phyloP scores from a whole-genome alignment of 2,329 filamentous ascomycete species.

The Ascochyta pisi region DNA sequence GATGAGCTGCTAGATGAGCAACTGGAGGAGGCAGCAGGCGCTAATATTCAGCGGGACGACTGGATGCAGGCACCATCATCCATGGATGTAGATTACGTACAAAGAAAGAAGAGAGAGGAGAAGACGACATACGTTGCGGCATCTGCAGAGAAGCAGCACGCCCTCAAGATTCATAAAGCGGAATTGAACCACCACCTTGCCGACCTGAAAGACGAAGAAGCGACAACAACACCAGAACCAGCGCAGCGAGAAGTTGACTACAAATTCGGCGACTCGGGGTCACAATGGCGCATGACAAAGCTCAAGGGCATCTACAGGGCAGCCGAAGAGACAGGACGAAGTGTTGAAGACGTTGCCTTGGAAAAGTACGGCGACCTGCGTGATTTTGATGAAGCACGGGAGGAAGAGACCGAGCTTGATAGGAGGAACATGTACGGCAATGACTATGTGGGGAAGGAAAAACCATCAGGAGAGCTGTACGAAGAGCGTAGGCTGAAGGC shows the following conservation, averaged over 20 bases:
- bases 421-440: slow-evolving; percentile 81
- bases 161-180: slow-evolving; percentile 75
- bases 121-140: slow-evolving; percentile 53
- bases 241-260: slow-evolving; percentile 74
- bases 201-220: slow-evolving; percentile 56
- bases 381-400: slow-evolving; percentile 89
- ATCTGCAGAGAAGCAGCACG: slow-evolving; percentile 64
- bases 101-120: slow-evolving; percentile 61
- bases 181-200: slow-evolving; percentile 80
- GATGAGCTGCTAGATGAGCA: slow-evolving; percentile 54
- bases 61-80: slow-evolving; percentile 94
- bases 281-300: slow-evolving; percentile 96
- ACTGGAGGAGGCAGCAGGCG: slow-evolving; percentile 46
- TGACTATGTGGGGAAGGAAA: slow-evolving; percentile 83
- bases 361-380: slow-evolving; percentile 82
- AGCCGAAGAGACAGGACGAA: slow-evolving; percentile 74
- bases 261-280: slow-evolving; percentile 86
- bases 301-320: slow-evolving; percentile 83
- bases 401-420: slow-evolving; percentile 91
- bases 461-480: slow-evolving; percentile 86
- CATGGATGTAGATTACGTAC: slow-evolving; percentile 82
- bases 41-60: slow-evolving; percentile 72
- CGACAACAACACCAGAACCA: slow-evolving; percentile 52
- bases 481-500: slow-evolving; percentile 73
- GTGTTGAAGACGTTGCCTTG: slow-evolving; percentile 81